Evolutionary conservation across 2,329 filamentous ascomycete genomes (phyloP), one percentile per base, ranked within the genome.

Genomic region (Capronia epimyces): DNA sequence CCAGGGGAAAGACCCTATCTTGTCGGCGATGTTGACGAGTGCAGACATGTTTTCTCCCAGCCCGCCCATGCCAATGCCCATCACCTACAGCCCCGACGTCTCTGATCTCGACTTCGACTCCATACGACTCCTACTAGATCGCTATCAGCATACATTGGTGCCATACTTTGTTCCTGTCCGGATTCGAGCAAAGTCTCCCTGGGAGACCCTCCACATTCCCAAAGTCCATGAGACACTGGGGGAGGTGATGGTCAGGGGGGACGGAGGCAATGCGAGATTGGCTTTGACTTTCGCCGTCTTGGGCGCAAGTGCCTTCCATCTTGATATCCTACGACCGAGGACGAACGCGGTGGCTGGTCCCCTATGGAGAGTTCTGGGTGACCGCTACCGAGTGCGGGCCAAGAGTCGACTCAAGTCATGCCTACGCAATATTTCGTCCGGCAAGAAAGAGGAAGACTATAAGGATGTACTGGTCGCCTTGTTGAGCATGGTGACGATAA

Each of bases 401-500:
- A 50, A 43, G 21, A 27, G 15, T 16, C 40, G 47, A 21, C 29
- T 50, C 2, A 32, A 36, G 21, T 8, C 39, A 2, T 49, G 24
- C 3, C 39, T 49, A 15, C 22, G 24, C 25, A 49, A 13, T 20
- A 12, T 49, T 3, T 25, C 39, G 6, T 25, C 20, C 12, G 27
- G 10, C 3, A 24, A 18, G 12, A 37, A 29, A 18, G 18, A 21
- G 20, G 47, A 50, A 15, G 41, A 21, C 29, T 44, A 50, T 29
- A 36, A 44, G 47, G 47, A 50, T 27, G 29, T 50, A 16, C 40
- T 50, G 13, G 8, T 50, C 5, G 47, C 47, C 7, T 10, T 50
- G 9, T 29, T 50, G 41, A 50, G 40, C 40, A 50, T 50, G 47
- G 47, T 50, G 22, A 50, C 47, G n/a, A 29, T 50, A 3, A 44